These are phyloP conservation scores for Cutaneotrichosporon dermatis DNA, from an alignment of 1,284 basidiomycete species.

Conservation along the genomic window DNA sequence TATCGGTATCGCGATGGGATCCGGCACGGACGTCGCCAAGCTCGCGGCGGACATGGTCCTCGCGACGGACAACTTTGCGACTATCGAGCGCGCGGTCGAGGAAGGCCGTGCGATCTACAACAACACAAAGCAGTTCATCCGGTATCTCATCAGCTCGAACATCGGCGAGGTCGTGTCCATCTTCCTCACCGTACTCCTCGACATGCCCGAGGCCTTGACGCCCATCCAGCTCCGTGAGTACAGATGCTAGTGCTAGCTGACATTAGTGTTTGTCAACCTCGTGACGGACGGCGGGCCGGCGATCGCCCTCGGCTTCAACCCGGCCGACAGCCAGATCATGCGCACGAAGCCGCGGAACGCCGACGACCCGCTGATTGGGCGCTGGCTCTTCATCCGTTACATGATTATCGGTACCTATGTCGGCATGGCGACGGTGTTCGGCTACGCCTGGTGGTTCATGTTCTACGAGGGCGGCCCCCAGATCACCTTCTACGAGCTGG, in stretches of 20 bases:
- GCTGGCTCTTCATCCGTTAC: constrained; percentile 95
- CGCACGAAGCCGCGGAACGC: constrained; percentile 80
- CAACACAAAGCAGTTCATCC: constrained; percentile 89
- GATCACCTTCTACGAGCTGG: constrained; percentile 87
- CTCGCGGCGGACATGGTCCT: constrained; percentile 95
- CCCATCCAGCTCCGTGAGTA: constrained; percentile 71
- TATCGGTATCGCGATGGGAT: constrained; percentile 98
- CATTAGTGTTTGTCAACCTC: constrained; percentile 82
- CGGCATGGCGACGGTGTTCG: constrained; percentile 89
- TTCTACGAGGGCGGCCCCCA: constrained; percentile 84
- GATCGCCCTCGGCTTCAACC: constrained; percentile 98
- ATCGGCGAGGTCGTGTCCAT: constrained; percentile 98
- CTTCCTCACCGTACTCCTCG: constrained; percentile 91
- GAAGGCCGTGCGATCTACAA: constrained; percentile 97
- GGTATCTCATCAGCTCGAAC: constrained; percentile 76
- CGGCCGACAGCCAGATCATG: constrained; percentile 95
- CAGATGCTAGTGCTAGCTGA: not conserved
- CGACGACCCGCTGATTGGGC: constrained; percentile 82
- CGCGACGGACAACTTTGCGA: constrained; percentile 62
- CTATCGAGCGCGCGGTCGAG: constrained; percentile 92
- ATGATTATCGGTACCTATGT: constrained; percentile 90
- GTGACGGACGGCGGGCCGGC: constrained; percentile 88
- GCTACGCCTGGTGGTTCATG: constrained; percentile 99
- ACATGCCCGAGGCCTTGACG: constrained; percentile 97
- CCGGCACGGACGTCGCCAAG: constrained; percentile 97